Percentiles rank a stretch among this genome's conserved stretches.
These are phyloP conservation scores for Eragrostis tef DNA, from an alignment of 202 grass and related monocot species.

Conservation along the genomic window DNA sequence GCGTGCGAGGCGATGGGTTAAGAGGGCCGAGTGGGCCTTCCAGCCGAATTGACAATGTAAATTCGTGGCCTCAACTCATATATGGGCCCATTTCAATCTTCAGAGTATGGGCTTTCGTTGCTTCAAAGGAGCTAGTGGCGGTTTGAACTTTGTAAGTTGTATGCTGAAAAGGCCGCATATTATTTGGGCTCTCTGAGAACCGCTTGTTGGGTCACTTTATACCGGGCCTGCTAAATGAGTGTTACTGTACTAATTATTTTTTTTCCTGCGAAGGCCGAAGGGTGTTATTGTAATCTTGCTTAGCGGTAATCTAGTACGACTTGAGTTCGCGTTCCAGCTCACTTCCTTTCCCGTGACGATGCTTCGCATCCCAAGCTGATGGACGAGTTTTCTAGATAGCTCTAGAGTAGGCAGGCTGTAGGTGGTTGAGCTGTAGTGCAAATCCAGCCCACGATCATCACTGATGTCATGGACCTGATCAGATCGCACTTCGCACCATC, in stretches of 20 bases:
- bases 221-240: not conserved
- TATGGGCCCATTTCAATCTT: not conserved
- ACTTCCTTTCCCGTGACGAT: not conserved
- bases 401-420: not conserved
- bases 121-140: not conserved
- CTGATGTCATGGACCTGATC: constrained; percentile 28
- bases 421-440: constrained; percentile 38
- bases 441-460: not conserved
- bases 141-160: no score
- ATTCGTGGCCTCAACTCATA: not conserved
- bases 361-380: not conserved
- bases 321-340: constrained; percentile 1
- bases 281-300: constrained; percentile 11
- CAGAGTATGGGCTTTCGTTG: not conserved
- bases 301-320: constrained; percentile 6
- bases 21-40: not conserved
- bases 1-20: no score
- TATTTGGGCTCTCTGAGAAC: not conserved
- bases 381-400: not conserved
- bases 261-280: not conserved
- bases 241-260: not conserved
- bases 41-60: accelerated
- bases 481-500: not conserved
- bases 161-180: not conserved
- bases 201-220: not conserved